Percentiles rank a stretch among this genome's conserved stretches.
phyloP scores from a whole-genome alignment of 164 flowering plant genomes.

The Macadamia integrifolia region DNA sequence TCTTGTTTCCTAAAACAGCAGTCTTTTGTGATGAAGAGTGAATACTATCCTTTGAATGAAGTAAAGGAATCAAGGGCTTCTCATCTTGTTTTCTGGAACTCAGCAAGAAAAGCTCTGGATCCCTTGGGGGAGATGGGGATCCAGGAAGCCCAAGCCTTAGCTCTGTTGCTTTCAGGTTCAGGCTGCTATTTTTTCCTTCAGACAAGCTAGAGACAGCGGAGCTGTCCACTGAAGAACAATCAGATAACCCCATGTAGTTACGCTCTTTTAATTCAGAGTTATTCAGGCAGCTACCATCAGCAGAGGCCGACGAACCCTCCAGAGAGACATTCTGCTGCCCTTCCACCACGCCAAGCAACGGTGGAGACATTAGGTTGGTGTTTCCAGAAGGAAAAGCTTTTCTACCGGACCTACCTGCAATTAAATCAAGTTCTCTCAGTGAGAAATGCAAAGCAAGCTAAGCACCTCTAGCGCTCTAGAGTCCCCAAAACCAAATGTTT shows the following conservation, averaged over 20 bases:
- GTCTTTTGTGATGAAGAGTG: constrained; percentile 38
- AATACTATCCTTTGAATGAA: constrained; percentile 54
- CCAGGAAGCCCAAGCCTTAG: constrained; percentile 95
- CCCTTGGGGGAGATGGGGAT: constrained; percentile 73
- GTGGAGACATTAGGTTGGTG: constrained; percentile 32
- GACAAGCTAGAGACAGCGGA: constrained; percentile 44
- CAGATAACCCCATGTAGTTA: constrained; percentile 74
- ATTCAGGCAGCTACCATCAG: constrained; percentile 37
- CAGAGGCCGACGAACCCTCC: constrained; percentile 41
- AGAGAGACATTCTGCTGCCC: constrained; percentile 39
- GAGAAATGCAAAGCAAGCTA: background rate
- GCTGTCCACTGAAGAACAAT: constrained; percentile 83
- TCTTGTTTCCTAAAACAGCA: constrained; percentile 68
- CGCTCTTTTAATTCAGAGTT: constrained; percentile 52
- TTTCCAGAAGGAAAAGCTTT: constrained; percentile 5
- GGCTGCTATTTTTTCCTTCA: constrained; percentile 38
- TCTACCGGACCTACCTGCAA: constrained; percentile 10
- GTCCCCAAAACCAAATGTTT: background rate
- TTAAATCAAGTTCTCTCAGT: background rate
- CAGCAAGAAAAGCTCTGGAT: constrained; percentile 35
- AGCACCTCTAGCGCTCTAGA: background rate
- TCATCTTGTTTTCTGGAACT: constrained; percentile 54
- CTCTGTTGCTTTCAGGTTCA: constrained; percentile 84
- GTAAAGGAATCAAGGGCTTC: constrained; percentile 76
- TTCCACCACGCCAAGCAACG: constrained; percentile 48